These are phyloP conservation scores for Monoraphidium neglectum DNA, from an alignment of 139 green algal species.

Conservation along the genomic window DNA sequence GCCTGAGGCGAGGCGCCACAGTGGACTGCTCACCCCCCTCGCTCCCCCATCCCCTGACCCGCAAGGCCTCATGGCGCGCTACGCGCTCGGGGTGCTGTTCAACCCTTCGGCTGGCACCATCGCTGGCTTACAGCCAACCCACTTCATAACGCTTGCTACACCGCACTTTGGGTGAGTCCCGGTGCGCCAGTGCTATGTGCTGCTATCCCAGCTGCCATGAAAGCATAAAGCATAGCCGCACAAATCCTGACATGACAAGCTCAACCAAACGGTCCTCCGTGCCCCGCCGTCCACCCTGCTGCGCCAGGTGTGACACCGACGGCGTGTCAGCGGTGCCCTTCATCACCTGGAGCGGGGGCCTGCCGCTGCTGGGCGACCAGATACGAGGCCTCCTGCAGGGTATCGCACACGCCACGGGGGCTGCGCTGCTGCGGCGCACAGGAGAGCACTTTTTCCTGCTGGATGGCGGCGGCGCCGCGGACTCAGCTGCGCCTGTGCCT, in stretches of 20 bases:
- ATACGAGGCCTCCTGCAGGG: slow-evolving; percentile 30
- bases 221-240: too few relatives aligned
- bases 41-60: too few relatives aligned
- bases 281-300: too few relatives aligned
- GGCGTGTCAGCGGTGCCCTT: slow-evolving; percentile 66
- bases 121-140: slow-evolving; percentile 59
- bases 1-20: too few relatives aligned
- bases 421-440: slow-evolving; percentile 44
- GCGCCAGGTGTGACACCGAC: slow-evolving; percentile 43
- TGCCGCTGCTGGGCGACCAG: slow-evolving; percentile 38
- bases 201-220: too few relatives aligned
- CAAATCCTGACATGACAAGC: too few relatives aligned
- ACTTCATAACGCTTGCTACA: slow-evolving; percentile 83
- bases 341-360: slow-evolving; percentile 52
- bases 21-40: too few relatives aligned
- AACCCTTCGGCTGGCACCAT: slow-evolving; percentile 45
- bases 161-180: slow-evolving; percentile 72
- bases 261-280: too few relatives aligned
- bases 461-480: slow-evolving; percentile 22
- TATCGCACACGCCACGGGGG: slow-evolving; percentile 40
- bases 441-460: slow-evolving; percentile 57
- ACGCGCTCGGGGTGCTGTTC: slow-evolving; percentile 54
- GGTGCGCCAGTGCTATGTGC: too few relatives aligned
- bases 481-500: not conserved
- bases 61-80: slow-evolving; percentile 59